Percentiles rank a stretch among this genome's conserved stretches.
phyloP scores from a whole-genome alignment of 169 alveolate genomes.

The Plasmodium sp. region DNA sequence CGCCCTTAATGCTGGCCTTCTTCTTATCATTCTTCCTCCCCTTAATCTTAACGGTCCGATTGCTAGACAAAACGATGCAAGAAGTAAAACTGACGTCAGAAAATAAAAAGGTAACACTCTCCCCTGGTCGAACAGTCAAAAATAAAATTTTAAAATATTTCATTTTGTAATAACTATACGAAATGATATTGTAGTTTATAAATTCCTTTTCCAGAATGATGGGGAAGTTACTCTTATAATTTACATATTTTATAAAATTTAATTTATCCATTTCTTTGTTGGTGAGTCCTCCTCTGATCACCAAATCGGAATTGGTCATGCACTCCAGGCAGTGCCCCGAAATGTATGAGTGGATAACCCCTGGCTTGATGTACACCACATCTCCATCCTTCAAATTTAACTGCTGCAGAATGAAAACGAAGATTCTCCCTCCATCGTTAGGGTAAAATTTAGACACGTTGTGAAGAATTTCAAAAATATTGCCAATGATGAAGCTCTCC shows the following conservation, averaged over 20 bases:
- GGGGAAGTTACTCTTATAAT: conserved; percentile 43
- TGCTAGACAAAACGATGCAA: conserved; percentile 41
- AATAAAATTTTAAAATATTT: conserved; percentile 50
- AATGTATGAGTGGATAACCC: conserved; percentile 95
- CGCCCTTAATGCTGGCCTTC: conserved; percentile 35
- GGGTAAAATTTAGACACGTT: conserved; percentile 81
- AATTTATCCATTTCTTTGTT: conserved; percentile 91
- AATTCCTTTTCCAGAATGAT: conserved; percentile 57
- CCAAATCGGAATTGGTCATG: conserved; percentile 96
- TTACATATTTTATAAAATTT: conserved; percentile 57
- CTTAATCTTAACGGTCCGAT: conserved; percentile 28
- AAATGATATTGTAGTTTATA: conserved; percentile 42
- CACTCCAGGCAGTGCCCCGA: conserved; percentile 95
- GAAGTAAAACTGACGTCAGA: conserved; percentile 43
- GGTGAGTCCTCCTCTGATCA: conserved; percentile 97
- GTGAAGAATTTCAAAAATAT: conserved; percentile 25
- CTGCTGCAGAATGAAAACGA: conserved; percentile 91
- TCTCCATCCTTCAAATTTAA: conserved; percentile 91
- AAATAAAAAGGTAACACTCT: conserved; percentile 13
- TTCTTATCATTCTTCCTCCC: conserved; percentile 58
- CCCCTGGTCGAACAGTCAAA: conserved; percentile 45
- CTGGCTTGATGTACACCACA: conserved; percentile 91
- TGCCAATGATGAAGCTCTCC: conserved; percentile 11
- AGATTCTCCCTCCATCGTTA: conserved; percentile 91
- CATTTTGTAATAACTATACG: conserved; percentile 44